phyloP scores from a whole-genome alignment of 1,139 yeast genomes.

The Casaregolazyma suthepensis region DNA sequence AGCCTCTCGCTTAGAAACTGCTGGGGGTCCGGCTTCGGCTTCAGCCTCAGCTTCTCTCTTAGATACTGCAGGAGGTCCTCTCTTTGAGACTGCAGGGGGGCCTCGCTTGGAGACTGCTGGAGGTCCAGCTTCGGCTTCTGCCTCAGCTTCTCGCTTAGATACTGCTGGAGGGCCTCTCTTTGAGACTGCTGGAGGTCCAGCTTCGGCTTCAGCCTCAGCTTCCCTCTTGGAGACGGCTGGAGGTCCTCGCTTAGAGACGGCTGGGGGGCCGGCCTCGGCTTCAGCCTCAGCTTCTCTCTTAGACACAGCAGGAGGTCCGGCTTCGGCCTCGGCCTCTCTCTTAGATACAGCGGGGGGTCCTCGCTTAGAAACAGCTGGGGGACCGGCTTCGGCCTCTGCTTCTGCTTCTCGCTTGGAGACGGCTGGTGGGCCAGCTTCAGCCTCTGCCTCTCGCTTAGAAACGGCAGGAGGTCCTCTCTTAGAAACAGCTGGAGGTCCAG shows the following conservation, averaged over 20 bases:
- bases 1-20: background rate
- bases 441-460: constrained; percentile 3
- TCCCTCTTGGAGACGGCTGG: background rate
- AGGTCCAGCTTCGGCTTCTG: constrained; percentile 1
- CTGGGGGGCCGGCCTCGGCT: constrained; percentile 1
- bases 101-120: constrained; percentile 2
- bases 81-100: background rate
- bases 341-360: too few relatives aligned
- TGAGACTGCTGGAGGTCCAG: background rate
- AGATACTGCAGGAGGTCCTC: constrained; percentile 3
- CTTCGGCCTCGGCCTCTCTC: constrained; percentile 4
- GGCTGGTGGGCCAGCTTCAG: background rate
- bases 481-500: background rate
- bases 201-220: constrained; percentile 6
- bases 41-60: constrained; percentile 6
- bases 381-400: too few relatives aligned
- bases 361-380: too few relatives aligned
- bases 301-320: too few relatives aligned
- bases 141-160: constrained; percentile 4
- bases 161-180: background rate
- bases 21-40: background rate
- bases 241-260: background rate
- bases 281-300: constrained; percentile 2
- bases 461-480: background rate
- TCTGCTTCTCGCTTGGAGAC: background rate